Evolutionary conservation across 148 eudicot species (phyloP).

Genomic region (Dianthus caryophyllus): DNA sequence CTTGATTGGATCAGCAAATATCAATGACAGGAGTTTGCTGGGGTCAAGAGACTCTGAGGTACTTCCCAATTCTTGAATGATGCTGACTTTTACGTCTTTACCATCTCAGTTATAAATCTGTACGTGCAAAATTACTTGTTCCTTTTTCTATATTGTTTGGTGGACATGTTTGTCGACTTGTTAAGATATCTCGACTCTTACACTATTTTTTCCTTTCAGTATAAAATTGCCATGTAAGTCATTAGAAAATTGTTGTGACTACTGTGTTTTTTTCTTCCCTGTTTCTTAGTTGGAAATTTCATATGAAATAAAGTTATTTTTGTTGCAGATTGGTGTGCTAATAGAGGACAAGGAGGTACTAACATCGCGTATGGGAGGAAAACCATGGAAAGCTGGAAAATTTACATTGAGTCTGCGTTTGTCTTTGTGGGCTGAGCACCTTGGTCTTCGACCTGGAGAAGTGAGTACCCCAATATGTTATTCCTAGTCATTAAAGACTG

Average conservation of each 20-base stretch:
- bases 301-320: conserved; percentile 2
- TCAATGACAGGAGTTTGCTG: conserved; percentile 94
- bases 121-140: not conserved
- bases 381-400: conserved; percentile 93
- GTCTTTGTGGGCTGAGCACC: conserved; percentile 94
- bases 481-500: not conserved
- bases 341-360: conserved; percentile 92
- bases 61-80: conserved; percentile 10
- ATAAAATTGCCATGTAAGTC: not conserved
- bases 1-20: conserved; percentile 93
- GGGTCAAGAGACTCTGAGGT: conserved; percentile 99
- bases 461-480: conserved; percentile 32
- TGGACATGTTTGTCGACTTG: not conserved
- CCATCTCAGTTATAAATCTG: not conserved
- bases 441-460: conserved; percentile 79
- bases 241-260: not conserved
- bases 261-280: not conserved
- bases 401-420: conserved; percentile 81
- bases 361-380: conserved; percentile 80
- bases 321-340: conserved; percentile 67
- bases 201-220: not conserved
- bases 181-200: conserved; percentile 1
- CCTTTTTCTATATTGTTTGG: not conserved
- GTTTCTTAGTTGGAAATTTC: not conserved
- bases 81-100: not conserved